phyloP scores from a whole-genome alignment of 176 grass and related monocot genomes.

The Panicum miliaceum region DNA sequence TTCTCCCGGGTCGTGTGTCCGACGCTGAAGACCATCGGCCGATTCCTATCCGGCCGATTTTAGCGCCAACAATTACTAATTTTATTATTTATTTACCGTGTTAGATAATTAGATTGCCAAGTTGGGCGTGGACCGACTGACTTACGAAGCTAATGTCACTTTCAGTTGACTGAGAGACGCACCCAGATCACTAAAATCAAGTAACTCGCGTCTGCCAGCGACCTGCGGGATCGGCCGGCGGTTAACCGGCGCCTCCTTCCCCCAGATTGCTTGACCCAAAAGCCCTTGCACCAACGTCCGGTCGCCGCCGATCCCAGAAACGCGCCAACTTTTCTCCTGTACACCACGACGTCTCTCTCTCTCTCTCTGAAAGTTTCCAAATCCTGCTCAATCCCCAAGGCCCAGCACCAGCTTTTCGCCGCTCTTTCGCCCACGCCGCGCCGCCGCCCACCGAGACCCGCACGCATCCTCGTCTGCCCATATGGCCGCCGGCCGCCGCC shows the following conservation, averaged over 20 bases:
- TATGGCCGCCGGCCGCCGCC: constrained; percentile 28
- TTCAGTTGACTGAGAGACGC: not conserved
- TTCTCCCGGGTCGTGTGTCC: too few species aligned
- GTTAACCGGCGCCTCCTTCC: not conserved
- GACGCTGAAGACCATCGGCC: too few species aligned
- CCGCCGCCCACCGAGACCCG: constrained; percentile 9
- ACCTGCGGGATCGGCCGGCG: not conserved
- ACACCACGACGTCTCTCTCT: not conserved
- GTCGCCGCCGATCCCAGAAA: not conserved
- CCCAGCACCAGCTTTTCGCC: constrained; percentile 35
- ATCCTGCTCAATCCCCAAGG: not conserved
- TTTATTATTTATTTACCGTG: too few species aligned
- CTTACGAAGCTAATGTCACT: not conserved
- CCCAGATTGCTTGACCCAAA: not conserved
- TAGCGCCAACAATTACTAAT: too few species aligned
- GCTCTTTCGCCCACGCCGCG: constrained; percentile 25
- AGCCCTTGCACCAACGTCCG: not conserved
- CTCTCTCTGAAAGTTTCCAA: not conserved
- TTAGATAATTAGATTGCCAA: too few species aligned
- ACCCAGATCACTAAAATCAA: not conserved
- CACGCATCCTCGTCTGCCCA: not conserved
- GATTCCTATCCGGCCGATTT: too few species aligned
- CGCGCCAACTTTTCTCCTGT: not conserved
- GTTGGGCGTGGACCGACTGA: too few species aligned
- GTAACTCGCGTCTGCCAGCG: not conserved